These are phyloP conservation scores for Spinellus fusiger DNA, from an alignment of 192 early-diverging fungal genomes.

Conservation along the genomic window DNA sequence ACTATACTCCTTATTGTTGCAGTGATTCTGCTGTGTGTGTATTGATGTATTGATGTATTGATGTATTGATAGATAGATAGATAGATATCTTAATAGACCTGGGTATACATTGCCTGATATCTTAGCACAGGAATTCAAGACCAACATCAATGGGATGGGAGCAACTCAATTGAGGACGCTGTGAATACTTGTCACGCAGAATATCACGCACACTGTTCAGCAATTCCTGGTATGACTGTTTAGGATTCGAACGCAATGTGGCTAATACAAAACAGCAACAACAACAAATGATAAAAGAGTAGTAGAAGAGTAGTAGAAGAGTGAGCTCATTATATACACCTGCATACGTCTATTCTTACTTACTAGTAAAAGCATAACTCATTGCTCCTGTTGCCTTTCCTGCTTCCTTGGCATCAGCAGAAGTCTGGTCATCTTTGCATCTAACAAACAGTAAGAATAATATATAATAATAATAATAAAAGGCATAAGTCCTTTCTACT, in stretches of 20 bases:
- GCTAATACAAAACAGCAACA: slow-evolving; percentile 1
- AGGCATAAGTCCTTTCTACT: neutral
- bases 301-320: neutral
- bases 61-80: too few species aligned
- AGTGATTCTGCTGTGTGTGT: too few species aligned
- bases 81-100: too few species aligned
- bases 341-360: slow-evolving; percentile 5
- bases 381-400: slow-evolving; percentile 64
- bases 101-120: too few species aligned
- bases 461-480: neutral
- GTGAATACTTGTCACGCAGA: slow-evolving; percentile 55
- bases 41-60: too few species aligned
- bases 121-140: slow-evolving; percentile 11
- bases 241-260: slow-evolving; percentile 48
- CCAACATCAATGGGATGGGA: slow-evolving; percentile 50
- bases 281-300: neutral
- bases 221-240: slow-evolving; percentile 69
- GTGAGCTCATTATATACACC: neutral
- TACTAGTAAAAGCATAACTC: slow-evolving; percentile 65
- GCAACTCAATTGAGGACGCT: slow-evolving; percentile 75
- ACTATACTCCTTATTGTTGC: too few species aligned
- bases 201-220: slow-evolving; percentile 62
- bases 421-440: slow-evolving; percentile 76
- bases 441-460: slow-evolving; percentile 18
- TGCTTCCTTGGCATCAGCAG: slow-evolving; percentile 61